These are phyloP conservation scores for Ceratocystis lukuohia DNA, from an alignment of 2,329 filamentous ascomycete species.

Conservation along the genomic window DNA sequence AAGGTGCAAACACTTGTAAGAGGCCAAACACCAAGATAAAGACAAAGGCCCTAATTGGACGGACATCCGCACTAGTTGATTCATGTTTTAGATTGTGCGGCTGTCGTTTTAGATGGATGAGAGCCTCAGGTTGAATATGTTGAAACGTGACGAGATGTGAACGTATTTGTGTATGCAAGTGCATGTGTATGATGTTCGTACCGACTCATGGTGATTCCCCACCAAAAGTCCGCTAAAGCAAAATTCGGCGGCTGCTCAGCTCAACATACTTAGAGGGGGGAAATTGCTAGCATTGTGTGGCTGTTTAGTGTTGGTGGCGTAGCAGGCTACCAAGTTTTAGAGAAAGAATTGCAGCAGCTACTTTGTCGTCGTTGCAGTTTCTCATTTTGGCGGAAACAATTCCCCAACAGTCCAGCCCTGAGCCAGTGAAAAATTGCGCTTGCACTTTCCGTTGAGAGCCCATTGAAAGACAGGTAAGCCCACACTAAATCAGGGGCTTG, in stretches of 20 bases:
- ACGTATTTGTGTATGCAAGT: background rate
- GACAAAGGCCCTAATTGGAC: background rate
- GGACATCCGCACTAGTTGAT: background rate
- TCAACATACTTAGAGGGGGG: background rate
- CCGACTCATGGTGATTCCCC: background rate
- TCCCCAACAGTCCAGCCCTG: slow-evolving; percentile 1
- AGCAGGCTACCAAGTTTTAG: background rate
- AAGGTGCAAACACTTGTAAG: slow-evolving; percentile 1
- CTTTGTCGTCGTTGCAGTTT: background rate
- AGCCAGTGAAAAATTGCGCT: slow-evolving; percentile 12
- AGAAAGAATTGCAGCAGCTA: background rate
- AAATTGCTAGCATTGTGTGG: background rate
- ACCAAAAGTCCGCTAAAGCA: background rate
- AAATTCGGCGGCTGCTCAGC: background rate
- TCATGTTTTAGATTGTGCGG: background rate
- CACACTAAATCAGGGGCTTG: background rate
- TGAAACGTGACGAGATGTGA: background rate
- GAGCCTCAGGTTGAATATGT: background rate
- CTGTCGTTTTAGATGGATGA: background rate
- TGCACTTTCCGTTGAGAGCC: slow-evolving; percentile 17
- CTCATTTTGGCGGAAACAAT: background rate
- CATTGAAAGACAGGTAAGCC: background rate
- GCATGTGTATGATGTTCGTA: background rate
- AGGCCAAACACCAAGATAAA: background rate
- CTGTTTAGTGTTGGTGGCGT: background rate